These are phyloP conservation scores for Sclerotinia borealis DNA, from an alignment of 2,329 filamentous ascomycete genomes.

Conservation along the genomic window DNA sequence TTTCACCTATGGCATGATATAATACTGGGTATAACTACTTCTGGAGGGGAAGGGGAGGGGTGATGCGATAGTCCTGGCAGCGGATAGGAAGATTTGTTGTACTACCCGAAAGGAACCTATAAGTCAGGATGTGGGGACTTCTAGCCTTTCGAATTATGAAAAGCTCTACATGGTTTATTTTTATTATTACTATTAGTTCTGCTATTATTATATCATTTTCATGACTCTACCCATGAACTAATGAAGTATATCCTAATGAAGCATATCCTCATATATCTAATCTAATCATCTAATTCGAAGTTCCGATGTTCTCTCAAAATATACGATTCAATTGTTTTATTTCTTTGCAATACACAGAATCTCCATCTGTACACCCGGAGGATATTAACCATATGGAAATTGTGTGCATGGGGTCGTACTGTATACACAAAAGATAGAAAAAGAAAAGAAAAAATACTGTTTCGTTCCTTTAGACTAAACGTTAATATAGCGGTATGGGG, in stretches of 20 bases:
- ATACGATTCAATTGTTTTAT: not conserved
- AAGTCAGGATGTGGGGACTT: slow-evolving; percentile 2
- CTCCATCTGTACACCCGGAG: not conserved
- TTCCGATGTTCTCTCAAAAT: not conserved
- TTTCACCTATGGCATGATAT: not conserved
- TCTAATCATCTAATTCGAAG: not conserved
- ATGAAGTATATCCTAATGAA: not conserved
- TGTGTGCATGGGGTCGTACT: not conserved
- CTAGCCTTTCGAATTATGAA: slow-evolving; percentile 7
- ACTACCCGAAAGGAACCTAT: slow-evolving; percentile 3
- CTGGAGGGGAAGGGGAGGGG: not conserved
- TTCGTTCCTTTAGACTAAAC: not conserved
- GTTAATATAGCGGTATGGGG: not conserved
- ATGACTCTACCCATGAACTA: not conserved
- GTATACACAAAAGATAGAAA: not conserved
- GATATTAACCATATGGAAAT: slow-evolving; percentile 7
- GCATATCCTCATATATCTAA: not conserved
- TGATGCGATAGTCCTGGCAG: not conserved
- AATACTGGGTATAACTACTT: not conserved
- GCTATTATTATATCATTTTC: no score
- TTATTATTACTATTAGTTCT: not conserved
- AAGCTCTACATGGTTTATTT: not conserved
- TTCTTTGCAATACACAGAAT: not conserved
- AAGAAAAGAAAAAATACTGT: not conserved
- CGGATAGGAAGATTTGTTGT: slow-evolving; percentile 1